These are phyloP conservation scores for Ophiosphaerella herpotricha DNA, from an alignment of 2,329 filamentous ascomycete genomes.

Conservation along the genomic window DNA sequence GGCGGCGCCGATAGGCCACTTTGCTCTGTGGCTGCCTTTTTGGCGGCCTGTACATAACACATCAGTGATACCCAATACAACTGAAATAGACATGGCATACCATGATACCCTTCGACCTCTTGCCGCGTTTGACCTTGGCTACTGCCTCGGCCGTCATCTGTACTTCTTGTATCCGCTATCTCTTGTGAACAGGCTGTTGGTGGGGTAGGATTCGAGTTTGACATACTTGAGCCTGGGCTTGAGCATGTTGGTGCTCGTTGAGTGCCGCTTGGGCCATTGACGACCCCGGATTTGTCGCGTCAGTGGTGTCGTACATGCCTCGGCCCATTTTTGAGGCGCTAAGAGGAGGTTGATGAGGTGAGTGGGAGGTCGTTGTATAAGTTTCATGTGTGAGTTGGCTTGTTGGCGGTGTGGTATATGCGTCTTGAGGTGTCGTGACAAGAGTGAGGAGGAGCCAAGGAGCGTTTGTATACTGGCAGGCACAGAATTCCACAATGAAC, in stretches of 20 bases:
- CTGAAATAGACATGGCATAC: conserved; percentile 8
- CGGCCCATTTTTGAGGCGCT: conserved; percentile 18
- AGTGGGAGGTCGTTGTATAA: background rate
- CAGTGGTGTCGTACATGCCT: conserved; percentile 23
- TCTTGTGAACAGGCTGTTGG: background rate
- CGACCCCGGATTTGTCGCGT: conserved; percentile 2
- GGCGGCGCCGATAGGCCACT: background rate
- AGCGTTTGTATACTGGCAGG: background rate
- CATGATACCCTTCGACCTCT: conserved; percentile 13
- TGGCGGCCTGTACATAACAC: conserved; percentile 8
- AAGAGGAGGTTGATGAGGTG: too few relatives aligned
- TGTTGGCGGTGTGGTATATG: background rate
- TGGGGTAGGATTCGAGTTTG: background rate
- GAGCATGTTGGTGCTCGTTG: background rate
- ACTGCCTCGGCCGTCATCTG: conserved; percentile 1
- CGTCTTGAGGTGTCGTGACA: background rate
- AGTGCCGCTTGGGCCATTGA: conserved; percentile 6
- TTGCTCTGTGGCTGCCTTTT: conserved; percentile 2
- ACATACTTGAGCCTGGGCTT: conserved; percentile 7
- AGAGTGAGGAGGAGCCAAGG: background rate
- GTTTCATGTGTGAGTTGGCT: background rate
- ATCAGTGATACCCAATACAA: conserved; percentile 10
- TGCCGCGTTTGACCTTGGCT: conserved; percentile 7
- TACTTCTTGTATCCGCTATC: background rate
- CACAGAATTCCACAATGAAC: background rate